Evolutionary conservation across 176 grass and related monocot species (phyloP).

Genomic region (Dendrocalamus sinicus): DNA sequence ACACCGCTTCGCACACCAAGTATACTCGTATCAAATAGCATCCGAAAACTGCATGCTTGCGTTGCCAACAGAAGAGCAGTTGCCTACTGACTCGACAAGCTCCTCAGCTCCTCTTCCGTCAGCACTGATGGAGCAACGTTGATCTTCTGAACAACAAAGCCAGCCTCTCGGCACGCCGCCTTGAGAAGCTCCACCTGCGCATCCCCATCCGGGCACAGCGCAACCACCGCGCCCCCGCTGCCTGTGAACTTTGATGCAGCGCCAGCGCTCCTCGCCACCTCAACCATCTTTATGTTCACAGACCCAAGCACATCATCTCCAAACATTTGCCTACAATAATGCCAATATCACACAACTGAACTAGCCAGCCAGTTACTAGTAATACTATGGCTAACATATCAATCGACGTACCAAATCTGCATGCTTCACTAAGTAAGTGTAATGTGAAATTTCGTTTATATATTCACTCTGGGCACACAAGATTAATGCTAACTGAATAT

Average conservation of each 20-base stretch:
- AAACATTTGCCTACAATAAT: slow-evolving; percentile 71
- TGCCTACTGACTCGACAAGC: not conserved
- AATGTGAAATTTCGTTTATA: not conserved
- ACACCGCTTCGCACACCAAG: no score
- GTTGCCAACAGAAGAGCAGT: not conserved
- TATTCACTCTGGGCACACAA: not conserved
- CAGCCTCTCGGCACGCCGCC: slow-evolving; percentile 49
- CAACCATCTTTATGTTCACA: slow-evolving; percentile 84
- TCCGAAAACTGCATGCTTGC: no score
- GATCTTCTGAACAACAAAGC: slow-evolving; percentile 59
- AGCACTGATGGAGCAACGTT: slow-evolving; percentile 54
- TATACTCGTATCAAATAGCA: no score
- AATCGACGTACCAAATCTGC: no score
- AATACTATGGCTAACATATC: no score
- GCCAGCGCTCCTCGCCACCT: slow-evolving; percentile 64
- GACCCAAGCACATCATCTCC: slow-evolving; percentile 72
- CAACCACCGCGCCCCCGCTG: slow-evolving; percentile 74
- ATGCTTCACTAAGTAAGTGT: no score
- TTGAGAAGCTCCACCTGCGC: slow-evolving; percentile 52
- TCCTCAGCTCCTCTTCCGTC: slow-evolving; percentile 42
- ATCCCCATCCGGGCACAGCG: slow-evolving; percentile 56
- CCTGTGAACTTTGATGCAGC: slow-evolving; percentile 77
- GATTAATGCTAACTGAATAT: not conserved
- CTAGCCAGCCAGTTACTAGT: no score
- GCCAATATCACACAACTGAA: no score